A percentile compares a stretch with the other conserved stretches of the same genome.
Evolutionary conservation across 2,329 filamentous ascomycete species (phyloP).

Genomic region (Stemphylium vesicarium): DNA sequence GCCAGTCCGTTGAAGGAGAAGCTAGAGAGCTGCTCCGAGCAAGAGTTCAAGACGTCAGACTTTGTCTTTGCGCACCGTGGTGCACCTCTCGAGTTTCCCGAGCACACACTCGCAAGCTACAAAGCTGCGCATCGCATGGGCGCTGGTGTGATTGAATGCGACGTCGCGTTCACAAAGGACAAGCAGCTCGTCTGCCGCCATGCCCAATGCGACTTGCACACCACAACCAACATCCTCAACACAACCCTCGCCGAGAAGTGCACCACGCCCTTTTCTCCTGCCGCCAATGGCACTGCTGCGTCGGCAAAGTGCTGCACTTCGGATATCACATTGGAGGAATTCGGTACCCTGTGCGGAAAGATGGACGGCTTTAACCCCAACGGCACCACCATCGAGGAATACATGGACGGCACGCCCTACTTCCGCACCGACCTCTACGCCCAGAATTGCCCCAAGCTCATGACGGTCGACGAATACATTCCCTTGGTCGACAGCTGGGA

Average conservation of each 20-base stretch:
- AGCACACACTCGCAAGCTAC: conserved; percentile 42
- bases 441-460: conserved; percentile 64
- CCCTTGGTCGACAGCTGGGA: conserved; percentile 63
- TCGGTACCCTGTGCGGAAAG: conserved; percentile 71
- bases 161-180: conserved; percentile 48
- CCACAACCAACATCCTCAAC: conserved; percentile 48
- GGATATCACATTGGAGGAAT: conserved; percentile 72
- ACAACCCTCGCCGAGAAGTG: conserved; percentile 47
- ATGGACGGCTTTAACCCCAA: conserved; percentile 67
- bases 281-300: conserved; percentile 53
- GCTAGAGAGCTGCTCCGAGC: conserved; percentile 46
- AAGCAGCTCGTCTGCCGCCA: conserved; percentile 49
- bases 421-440: conserved; percentile 72
- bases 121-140: conserved; percentile 44
- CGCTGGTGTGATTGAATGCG: conserved; percentile 48
- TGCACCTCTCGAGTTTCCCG: conserved; percentile 45
- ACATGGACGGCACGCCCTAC: conserved; percentile 63
- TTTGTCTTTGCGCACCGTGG: conserved; percentile 48
- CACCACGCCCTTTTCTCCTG: conserved; percentile 45
- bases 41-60: conserved; percentile 42
- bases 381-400: conserved; percentile 64
- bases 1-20: conserved; percentile 46
- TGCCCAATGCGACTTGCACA: conserved; percentile 48
- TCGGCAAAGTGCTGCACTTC: conserved; percentile 73
- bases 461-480: conserved; percentile 69